Base-by-base conservation (phyloP, 257 asterid species). In the Solanum ahanhuiri region DNA sequence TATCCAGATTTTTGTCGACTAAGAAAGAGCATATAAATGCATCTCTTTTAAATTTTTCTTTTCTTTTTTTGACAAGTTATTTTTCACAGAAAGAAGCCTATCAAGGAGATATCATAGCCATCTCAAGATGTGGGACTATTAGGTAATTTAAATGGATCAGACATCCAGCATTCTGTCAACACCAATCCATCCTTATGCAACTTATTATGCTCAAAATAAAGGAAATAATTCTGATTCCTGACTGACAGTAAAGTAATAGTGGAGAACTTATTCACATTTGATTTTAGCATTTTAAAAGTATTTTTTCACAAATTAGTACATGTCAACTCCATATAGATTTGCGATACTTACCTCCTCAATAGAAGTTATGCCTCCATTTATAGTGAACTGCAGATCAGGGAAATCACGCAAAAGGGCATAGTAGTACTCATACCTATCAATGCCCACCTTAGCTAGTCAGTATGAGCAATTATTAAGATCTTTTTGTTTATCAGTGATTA, bases 331-430 rank as follows among this genome's bases (percentile, higher is more conserved):
- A 18, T 54, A 54, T 73, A 39, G 63, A 51, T 23, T 81, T 57
- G 51, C 70, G 87, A 86, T 84, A 83, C 71, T 88, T 89, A 96
- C 99, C 98, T 96, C 99, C 86, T 91, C 92, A 63, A 94, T 83
- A 43, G 98, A 91, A 87, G 92, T 95, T 88, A 96, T 95, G 89
- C 99, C 99, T 85, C 99, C 99, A 89, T 96, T 96, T 73, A 96
- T 93, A 82, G 98, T 96, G 89, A 96, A 96, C 87, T 86, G 96
- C 85, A 96, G 87, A 90, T 95, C 94, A 70, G 99, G 99, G 86
- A 96, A 96, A 94, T 96, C 99, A 67, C 99, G 99, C 89, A 93
- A 93, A 37, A 96, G 96, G 83, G 98, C 99, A 92, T 95, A 96
- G 93, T 88, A 96, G 92, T 90, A 96, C 91, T 96, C 99, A 45